Evolutionary conservation across 2,329 filamentous ascomycete genomes (phyloP).

Genomic region (Clarireedia monteithiana): DNA sequence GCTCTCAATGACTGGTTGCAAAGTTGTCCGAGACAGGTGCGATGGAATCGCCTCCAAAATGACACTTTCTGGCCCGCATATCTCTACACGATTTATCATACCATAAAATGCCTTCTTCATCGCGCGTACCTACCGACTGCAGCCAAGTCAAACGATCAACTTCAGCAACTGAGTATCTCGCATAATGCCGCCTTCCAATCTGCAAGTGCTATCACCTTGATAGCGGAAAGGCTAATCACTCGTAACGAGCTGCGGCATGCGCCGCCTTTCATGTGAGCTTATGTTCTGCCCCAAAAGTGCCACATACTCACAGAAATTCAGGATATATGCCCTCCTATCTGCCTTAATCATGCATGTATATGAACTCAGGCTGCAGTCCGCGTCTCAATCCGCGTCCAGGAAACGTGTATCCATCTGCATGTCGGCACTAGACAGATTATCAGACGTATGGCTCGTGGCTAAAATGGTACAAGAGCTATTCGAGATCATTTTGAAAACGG

Average conservation of each 20-base stretch:
- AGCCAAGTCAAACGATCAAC: constrained; percentile 36
- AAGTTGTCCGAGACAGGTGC: constrained; percentile 89
- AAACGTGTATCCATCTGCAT: constrained; percentile 83
- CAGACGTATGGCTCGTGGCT: constrained; percentile 89
- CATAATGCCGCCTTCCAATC: constrained; percentile 93
- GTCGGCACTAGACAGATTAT: constrained; percentile 85
- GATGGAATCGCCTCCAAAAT: constrained; percentile 81
- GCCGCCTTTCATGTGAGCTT: constrained; percentile 58
- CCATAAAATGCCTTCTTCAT: constrained; percentile 87
- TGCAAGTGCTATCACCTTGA: constrained; percentile 90
- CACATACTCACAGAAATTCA: constrained; percentile 43
- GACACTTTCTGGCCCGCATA: constrained; percentile 86
- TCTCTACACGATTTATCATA: constrained; percentile 92
- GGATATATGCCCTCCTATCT: constrained; percentile 92
- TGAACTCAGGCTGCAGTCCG: constrained; percentile 88
- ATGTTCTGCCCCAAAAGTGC: background rate
- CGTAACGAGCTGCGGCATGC: constrained; percentile 81
- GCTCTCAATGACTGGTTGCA: constrained; percentile 94
- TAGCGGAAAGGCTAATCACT: constrained; percentile 77
- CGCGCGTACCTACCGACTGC: constrained; percentile 91
- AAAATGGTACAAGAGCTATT: constrained; percentile 98
- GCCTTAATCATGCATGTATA: constrained; percentile 98
- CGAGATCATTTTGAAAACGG: constrained; percentile 66
- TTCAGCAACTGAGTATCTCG: constrained; percentile 75
- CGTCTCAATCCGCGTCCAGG: constrained; percentile 80